Percentiles rank a stretch among this genome's conserved stretches.
These are phyloP conservation scores for Dioscorea alata DNA, from an alignment of 106 monocot genomes.

Conservation along the genomic window DNA sequence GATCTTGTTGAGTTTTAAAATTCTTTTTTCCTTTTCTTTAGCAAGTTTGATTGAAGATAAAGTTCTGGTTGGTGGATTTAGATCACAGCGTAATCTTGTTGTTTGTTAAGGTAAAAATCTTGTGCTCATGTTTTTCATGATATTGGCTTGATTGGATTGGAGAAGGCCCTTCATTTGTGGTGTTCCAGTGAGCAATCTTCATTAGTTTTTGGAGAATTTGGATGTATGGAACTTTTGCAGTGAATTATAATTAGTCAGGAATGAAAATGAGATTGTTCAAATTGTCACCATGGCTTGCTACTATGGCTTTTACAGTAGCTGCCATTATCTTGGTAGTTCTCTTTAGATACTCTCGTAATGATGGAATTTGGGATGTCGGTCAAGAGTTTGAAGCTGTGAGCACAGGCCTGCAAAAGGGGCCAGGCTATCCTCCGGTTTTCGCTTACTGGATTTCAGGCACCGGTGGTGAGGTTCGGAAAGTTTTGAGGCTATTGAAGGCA, in stretches of 20 bases:
- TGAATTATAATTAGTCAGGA: neutral
- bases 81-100: too few species aligned
- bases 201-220: neutral
- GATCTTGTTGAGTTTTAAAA: too few species aligned
- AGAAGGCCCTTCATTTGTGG: too few species aligned
- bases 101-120: too few species aligned
- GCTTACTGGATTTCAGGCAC: conserved; percentile 82
- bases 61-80: too few species aligned
- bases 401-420: conserved; percentile 21
- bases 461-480: conserved; percentile 40
- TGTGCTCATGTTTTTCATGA: too few species aligned
- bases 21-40: too few species aligned
- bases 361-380: conserved; percentile 2
- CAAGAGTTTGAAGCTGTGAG: conserved; percentile 9
- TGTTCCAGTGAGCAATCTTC: too few species aligned
- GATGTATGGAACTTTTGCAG: neutral
- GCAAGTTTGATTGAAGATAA: too few species aligned
- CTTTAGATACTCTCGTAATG: conserved; percentile 23
- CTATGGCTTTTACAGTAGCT: conserved; percentile 12
- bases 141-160: too few species aligned
- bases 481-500: conserved; percentile 65
- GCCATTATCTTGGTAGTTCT: conserved; percentile 22
- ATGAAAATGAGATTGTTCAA: conserved; percentile 28
- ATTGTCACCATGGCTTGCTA: conserved; percentile 32
- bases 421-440: conserved; percentile 56